Evolutionary conservation across 2,329 filamentous ascomycete species (phyloP), one percentile per base, ranked within the genome.

Genomic region (Dactylellina cionopaga): DNA sequence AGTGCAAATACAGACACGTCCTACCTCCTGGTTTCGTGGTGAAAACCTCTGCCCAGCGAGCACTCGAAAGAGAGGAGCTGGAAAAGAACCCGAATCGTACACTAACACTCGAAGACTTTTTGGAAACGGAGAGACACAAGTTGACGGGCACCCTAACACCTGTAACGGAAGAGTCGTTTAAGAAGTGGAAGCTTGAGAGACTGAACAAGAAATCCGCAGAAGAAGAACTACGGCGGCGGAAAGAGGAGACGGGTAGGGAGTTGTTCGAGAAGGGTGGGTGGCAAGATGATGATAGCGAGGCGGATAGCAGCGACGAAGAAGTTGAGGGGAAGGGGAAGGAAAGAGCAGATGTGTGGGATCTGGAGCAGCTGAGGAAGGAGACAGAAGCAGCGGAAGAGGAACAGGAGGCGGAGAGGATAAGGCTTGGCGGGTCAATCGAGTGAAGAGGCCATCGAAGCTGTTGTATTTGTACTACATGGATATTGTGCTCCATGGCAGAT

Each of bases 1-100:
- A 96, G 82, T 99, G 95, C 90, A 98, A 95, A 90, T 99, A 99
- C 80, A 93, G 91, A 82, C 95, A 99, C 81, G 92, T 91, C 78
- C 85, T 99, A 78, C 95, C 96, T 77, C 91, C 93, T 79, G 95
- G 95, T 91, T 99, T 98, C 83, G 85, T 99, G 43, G 86, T 99
- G 74, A 99, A 99, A 84, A 99, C 95, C 15, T 97, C 96, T 82
- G 96, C 98, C 80, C 95, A 99, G 80, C 87, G 92, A 76, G 92
- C 92, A 1, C 92, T 92, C 19, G 96, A 99, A 81, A 99, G 97
- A 83, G 95, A 95, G 2, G 83, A 97, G 63, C 85, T 96, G 85
- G 95, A 98, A 81, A 99, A 99, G 83, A 96, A 91, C 5, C 94
- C 96, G 4, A 85, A 98, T 68, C 92, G 93, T 80, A 97, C 95